phyloP scores from a whole-genome alignment of 345 rosid genomes.

The Eucalyptus curtisii region DNA sequence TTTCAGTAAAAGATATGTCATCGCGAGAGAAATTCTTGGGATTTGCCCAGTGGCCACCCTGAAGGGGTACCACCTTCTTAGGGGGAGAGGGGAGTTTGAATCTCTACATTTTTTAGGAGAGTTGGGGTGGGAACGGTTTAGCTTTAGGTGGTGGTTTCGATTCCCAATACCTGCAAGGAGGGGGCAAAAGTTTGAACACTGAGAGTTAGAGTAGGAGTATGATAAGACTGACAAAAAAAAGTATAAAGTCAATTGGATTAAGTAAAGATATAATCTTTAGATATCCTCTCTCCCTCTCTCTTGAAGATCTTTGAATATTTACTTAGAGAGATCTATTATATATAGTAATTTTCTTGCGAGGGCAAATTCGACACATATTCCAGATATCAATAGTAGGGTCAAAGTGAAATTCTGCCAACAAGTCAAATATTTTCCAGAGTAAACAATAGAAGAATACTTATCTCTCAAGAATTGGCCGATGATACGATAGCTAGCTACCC shows the following conservation, averaged over 20 bases:
- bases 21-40: no score
- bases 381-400: neutral
- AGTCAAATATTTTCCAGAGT: neutral
- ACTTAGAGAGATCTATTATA: neutral
- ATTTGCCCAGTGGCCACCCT: no score
- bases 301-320: neutral
- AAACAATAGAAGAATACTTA: neutral
- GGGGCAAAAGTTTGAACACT: no score
- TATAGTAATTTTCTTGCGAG: neutral
- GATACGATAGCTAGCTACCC: neutral
- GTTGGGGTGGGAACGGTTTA: no score
- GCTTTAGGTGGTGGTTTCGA: no score
- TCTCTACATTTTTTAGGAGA: rapidly evolving
- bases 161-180: no score
- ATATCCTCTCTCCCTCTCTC: neutral
- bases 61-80: no score
- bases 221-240: no score
- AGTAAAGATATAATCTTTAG: neutral
- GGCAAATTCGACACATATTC: neutral
- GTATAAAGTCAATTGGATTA: neutral
- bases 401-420: neutral
- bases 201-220: no score
- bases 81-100: no score
- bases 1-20: no score
- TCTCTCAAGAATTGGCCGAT: neutral